Conservation (phyloP, 371 early-diverging fungal genomes). For the Apophysomyces trapeziformis region DNA sequence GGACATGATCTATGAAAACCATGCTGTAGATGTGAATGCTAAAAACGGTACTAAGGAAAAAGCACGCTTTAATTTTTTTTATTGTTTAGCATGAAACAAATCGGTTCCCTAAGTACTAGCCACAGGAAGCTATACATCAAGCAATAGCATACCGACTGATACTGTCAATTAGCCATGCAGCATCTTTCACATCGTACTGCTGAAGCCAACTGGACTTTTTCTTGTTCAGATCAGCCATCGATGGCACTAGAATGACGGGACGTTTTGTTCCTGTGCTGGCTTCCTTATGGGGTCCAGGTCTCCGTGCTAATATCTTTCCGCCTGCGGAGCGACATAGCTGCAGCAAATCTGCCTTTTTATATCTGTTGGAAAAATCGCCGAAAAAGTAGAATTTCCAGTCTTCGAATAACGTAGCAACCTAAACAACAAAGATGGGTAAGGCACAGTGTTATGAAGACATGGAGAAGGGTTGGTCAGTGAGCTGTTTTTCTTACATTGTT, state of each 20-base stretch:
- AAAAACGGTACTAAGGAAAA: background rate
- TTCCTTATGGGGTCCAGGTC: constrained; percentile 18
- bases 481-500: background rate
- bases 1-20: constrained; percentile 16
- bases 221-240: constrained; percentile 4
- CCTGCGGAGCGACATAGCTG: constrained; percentile 34
- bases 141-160: constrained; percentile 17
- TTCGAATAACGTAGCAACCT: constrained; percentile 23
- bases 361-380: constrained; percentile 34
- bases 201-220: constrained; percentile 13
- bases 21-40: background rate
- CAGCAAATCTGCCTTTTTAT: constrained; percentile 31
- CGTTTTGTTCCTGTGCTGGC: background rate
- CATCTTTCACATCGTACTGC: constrained; percentile 28
- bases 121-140: no score
- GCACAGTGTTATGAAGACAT: background rate
- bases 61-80: background rate
- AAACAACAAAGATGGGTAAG: background rate
- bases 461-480: background rate
- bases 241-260: constrained; percentile 7
- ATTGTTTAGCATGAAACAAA: no score
- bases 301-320: constrained; percentile 25
- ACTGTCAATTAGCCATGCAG: constrained; percentile 34
- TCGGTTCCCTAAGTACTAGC: no score
- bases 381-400: constrained; percentile 31